Evolutionary conservation across 306 rosid genomes (phyloP).

Genomic region (Prunus davidiana): DNA sequence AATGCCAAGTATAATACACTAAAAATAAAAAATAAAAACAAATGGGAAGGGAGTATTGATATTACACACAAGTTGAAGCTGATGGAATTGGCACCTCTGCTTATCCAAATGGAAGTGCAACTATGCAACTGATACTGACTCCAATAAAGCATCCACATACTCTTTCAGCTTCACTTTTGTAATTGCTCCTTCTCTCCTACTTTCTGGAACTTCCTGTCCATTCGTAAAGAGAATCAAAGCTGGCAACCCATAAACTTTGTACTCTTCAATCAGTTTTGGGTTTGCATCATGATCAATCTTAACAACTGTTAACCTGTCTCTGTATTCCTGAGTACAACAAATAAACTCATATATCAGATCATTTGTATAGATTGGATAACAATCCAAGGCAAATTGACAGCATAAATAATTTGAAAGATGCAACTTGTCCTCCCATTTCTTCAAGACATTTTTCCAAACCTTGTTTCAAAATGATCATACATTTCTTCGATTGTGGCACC

Average conservation of each 20-base stretch:
- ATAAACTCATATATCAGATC: not conserved
- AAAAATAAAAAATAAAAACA: not conserved
- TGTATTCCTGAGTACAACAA: slow-evolving; percentile 57
- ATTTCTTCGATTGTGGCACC: not conserved
- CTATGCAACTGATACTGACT: slow-evolving; percentile 56
- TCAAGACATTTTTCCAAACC: not conserved
- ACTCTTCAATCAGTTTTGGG: slow-evolving; percentile 63
- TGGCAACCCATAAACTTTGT: slow-evolving; percentile 79
- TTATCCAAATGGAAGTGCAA: slow-evolving; percentile 3
- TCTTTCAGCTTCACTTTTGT: slow-evolving; percentile 73
- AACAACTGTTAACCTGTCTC: slow-evolving; percentile 62
- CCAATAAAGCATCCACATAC: slow-evolving; percentile 61
- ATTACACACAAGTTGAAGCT: not conserved
- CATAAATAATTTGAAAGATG: not conserved
- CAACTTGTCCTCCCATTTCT: not conserved
- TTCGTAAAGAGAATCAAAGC: slow-evolving; percentile 70
- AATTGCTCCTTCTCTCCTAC: slow-evolving; percentile 89
- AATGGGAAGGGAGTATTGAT: not conserved
- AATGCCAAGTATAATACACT: not conserved
- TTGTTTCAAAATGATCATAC: not conserved
- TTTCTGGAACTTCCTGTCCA: slow-evolving; percentile 71
- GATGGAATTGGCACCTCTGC: not conserved
- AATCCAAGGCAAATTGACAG: not conserved
- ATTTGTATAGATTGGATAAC: not conserved
- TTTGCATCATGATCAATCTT: slow-evolving; percentile 89